phyloP scores from a whole-genome alignment of 1,284 basidiomycete species.

The Cutaneotrichosporon spelunceum region DNA sequence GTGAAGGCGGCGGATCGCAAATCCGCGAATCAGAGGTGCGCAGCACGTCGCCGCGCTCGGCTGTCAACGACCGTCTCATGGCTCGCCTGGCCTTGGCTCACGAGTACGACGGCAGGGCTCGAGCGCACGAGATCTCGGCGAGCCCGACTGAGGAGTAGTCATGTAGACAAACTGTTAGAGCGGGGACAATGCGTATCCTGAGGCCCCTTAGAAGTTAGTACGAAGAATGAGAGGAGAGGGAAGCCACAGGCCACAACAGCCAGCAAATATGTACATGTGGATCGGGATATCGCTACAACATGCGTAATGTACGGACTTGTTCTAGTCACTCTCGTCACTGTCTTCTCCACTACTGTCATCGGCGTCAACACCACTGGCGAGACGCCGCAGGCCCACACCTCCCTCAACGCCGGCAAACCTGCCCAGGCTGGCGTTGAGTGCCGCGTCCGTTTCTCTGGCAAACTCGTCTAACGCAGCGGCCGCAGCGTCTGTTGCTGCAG shows the following conservation, averaged over 20 bases:
- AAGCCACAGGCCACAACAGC: background rate
- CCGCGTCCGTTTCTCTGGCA: constrained; percentile 10
- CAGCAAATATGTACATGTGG: background rate
- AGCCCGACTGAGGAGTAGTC: background rate
- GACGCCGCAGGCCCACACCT: constrained; percentile 39
- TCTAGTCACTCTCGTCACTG: constrained; percentile 35
- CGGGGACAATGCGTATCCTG: background rate
- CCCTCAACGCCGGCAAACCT: constrained; percentile 30
- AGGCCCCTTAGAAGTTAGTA: background rate
- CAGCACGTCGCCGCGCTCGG: constrained; percentile 6
- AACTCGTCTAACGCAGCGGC: constrained; percentile 28
- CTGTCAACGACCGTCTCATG: constrained; percentile 16
- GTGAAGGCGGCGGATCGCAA: background rate
- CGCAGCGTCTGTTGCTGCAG: constrained; percentile 21
- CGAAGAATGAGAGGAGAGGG: background rate
- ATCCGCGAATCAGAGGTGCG: background rate
- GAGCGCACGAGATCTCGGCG: background rate
- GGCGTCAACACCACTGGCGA: constrained; percentile 32
- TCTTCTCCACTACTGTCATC: constrained; percentile 30
- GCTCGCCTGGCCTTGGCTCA: constrained; percentile 17
- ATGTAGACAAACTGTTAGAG: background rate
- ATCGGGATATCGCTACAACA: constrained; percentile 5
- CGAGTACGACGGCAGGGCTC: background rate
- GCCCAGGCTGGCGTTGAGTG: constrained; percentile 4
- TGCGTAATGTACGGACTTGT: constrained; percentile 3